Conservation (phyloP, 169 alveolate species). For the Eimeria tenella region DNA sequence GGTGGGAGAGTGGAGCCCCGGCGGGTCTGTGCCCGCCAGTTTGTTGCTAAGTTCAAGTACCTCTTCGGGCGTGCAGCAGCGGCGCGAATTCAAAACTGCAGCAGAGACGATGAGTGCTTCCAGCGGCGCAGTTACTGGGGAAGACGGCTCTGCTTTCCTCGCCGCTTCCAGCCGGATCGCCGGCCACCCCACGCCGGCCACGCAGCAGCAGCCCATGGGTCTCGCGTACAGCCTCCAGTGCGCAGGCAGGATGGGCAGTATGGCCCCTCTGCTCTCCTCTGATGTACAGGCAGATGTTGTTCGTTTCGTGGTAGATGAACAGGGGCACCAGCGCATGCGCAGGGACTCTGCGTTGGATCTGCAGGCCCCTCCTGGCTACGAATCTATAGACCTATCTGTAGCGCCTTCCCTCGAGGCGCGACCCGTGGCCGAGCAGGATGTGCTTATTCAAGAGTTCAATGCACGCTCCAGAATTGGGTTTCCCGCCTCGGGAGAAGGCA, state of each 20-base stretch:
- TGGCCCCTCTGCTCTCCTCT: neutral
- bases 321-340: neutral
- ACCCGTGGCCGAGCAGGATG: slow-evolving; percentile 34
- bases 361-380: slow-evolving; percentile 67
- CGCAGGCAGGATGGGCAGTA: neutral
- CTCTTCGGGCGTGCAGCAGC: neutral
- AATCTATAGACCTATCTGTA: neutral
- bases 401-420: slow-evolving; percentile 29
- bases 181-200: neutral
- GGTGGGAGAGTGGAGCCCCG: too few relatives aligned
- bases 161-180: too few relatives aligned
- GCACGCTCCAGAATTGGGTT: slow-evolving; percentile 5
- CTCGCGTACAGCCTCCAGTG: slow-evolving; percentile 3
- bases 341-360: neutral
- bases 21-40: too few relatives aligned
- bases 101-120: neutral
- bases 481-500: neutral
- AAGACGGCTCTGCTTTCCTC: too few relatives aligned
- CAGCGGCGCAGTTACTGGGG: neutral
- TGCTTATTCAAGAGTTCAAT: neutral
- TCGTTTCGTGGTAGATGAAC: slow-evolving; percentile 15
- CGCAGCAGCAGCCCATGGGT: slow-evolving; percentile 7
- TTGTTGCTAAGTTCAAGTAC: too few relatives aligned
- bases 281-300: slow-evolving; percentile 32
- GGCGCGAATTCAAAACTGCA: neutral